These are phyloP conservation scores for Mediolabrus comicus DNA, from an alignment of 108 stramenopile species.

Conservation along the genomic window DNA sequence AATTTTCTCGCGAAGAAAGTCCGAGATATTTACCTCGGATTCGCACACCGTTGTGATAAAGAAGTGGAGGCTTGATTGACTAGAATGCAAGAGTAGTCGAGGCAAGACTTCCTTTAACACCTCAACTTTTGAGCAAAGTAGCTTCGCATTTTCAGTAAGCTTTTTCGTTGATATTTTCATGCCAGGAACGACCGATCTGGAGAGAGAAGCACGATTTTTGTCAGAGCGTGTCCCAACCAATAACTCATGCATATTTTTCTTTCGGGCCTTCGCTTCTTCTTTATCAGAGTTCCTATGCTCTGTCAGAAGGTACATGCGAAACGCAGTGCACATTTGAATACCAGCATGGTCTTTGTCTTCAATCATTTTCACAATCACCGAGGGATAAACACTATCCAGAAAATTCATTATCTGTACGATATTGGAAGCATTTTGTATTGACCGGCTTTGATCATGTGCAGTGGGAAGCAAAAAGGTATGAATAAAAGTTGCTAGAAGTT, in stretches of 20 bases:
- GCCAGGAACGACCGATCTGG: constrained; percentile 39
- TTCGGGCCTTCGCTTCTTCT: constrained; percentile 20
- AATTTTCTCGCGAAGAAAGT: constrained; percentile 45
- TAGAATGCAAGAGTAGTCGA: constrained; percentile 50
- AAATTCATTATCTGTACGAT: constrained; percentile 28
- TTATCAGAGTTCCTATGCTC: constrained; percentile 22
- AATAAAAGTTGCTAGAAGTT: constrained; percentile 34
- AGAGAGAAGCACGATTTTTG: constrained; percentile 5
- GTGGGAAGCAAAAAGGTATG: constrained; percentile 23
- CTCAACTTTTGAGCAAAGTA: constrained; percentile 49
- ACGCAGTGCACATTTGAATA: constrained; percentile 50
- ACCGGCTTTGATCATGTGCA: constrained; percentile 1
- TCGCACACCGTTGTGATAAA: constrained; percentile 54
- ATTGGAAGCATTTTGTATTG: constrained; percentile 22
- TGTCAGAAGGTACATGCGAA: constrained; percentile 39
- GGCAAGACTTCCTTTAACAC: constrained; percentile 62
- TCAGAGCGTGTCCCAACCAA: constrained; percentile 22
- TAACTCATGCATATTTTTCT: constrained; percentile 25
- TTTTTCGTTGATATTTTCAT: constrained; percentile 37
- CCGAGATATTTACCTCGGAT: constrained; percentile 37
- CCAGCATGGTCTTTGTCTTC: constrained; percentile 40
- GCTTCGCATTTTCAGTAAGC: constrained; percentile 51
- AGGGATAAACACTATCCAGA: constrained; percentile 25
- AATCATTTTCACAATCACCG: constrained; percentile 28
- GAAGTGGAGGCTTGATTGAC: constrained; percentile 50